These are phyloP conservation scores for Drechslera avenae DNA, from an alignment of 2,329 filamentous ascomycete species.

Conservation along the genomic window DNA sequence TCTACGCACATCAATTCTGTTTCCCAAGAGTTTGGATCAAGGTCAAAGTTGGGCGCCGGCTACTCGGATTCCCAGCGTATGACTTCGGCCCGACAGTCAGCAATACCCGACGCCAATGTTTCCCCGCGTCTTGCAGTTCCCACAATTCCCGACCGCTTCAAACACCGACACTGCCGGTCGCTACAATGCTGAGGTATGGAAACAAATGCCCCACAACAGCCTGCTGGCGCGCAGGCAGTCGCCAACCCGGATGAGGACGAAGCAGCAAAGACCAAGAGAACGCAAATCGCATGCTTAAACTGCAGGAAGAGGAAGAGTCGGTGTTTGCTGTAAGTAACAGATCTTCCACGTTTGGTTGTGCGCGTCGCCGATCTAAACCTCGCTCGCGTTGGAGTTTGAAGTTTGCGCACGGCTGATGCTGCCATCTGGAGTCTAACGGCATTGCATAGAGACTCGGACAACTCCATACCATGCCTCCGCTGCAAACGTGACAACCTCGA, in stretches of 20 bases:
- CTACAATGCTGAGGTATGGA: conserved; percentile 19
- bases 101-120: conserved; percentile 13
- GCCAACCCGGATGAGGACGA: conserved; percentile 24
- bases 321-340: conserved; percentile 46
- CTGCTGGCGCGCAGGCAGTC: conserved; percentile 13
- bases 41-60: neutral
- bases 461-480: conserved; percentile 60
- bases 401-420: no score
- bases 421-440: neutral
- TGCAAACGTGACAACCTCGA: conserved; percentile 64
- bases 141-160: conserved; percentile 18
- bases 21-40: no score
- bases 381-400: neutral
- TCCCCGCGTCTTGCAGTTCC: conserved; percentile 9
- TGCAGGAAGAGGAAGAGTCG: conserved; percentile 49
- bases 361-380: neutral
- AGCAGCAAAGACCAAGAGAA: conserved; percentile 27
- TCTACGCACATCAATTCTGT: no score
- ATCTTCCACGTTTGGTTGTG: conserved; percentile 7
- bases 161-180: conserved; percentile 17
- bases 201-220: conserved; percentile 17
- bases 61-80: neutral
- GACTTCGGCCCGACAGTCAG: conserved; percentile 10
- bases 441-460: conserved; percentile 52
- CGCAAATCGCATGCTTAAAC: conserved; percentile 39